These are phyloP conservation scores for Saccharomyces hybrid DNA, from an alignment of 1,139 yeast species.

Conservation along the genomic window DNA sequence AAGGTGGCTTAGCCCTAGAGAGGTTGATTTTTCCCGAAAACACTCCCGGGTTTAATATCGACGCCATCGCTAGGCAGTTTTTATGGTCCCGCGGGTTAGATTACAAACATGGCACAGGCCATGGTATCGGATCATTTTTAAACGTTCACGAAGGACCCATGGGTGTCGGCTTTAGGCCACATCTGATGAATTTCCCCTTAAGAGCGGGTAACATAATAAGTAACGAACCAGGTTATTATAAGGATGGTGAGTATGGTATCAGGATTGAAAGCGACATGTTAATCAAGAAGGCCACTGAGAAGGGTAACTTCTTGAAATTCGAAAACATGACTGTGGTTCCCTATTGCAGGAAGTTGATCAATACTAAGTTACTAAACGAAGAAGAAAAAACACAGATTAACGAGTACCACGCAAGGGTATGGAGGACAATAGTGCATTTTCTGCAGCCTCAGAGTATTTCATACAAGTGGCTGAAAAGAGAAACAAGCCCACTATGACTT, in stretches of 20 bases:
- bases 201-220: slow-evolving; percentile 67
- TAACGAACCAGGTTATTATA: slow-evolving; percentile 94
- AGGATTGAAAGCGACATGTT: slow-evolving; percentile 81
- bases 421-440: slow-evolving; percentile 45
- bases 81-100: slow-evolving; percentile 85
- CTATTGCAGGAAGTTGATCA: slow-evolving; percentile 62
- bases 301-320: slow-evolving; percentile 59
- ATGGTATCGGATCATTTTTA: slow-evolving; percentile 88
- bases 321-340: slow-evolving; percentile 92
- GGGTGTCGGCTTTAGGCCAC: slow-evolving; percentile 68
- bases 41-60: slow-evolving; percentile 77
- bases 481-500: slow-evolving; percentile 43
- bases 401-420: slow-evolving; percentile 55
- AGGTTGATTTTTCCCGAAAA: slow-evolving; percentile 77
- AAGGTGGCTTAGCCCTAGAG: slow-evolving; percentile 83
- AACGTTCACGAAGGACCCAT: slow-evolving; percentile 97
- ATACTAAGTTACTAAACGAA: slow-evolving; percentile 45
- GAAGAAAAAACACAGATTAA: slow-evolving; percentile 67
- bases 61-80: slow-evolving; percentile 80
- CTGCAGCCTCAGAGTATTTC: slow-evolving; percentile 47
- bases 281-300: slow-evolving; percentile 38
- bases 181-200: slow-evolving; percentile 29
- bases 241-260: slow-evolving; percentile 88
- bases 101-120: slow-evolving; percentile 95
- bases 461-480: slow-evolving; percentile 68